Base-by-base conservation (phyloP, 805 yeast species). In the Suhomyces prunicola region DNA sequence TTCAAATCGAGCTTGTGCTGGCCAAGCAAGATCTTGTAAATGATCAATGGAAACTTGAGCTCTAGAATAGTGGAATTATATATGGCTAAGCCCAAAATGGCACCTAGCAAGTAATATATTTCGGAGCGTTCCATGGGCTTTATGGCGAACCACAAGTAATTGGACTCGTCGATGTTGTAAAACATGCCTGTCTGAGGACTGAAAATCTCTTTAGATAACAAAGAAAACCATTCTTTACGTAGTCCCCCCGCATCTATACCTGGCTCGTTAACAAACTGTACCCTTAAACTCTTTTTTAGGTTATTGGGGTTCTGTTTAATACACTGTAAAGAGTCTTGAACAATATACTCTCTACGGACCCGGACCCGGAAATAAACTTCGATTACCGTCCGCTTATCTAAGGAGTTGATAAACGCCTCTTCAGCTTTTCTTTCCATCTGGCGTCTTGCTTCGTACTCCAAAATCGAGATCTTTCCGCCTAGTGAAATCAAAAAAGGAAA, bases 221-320 rank as follows among this genome's bases (percentile, higher is more conserved):
- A 69, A 47, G 84, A 74, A 67, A 94, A 92, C 99, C 99, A 93
- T 63, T 93, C 99, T 63, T 91, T 92, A 61, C 87, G 83, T 54
- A 93, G 76, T 0, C 99, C 99, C 2, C 99, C 98, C 0, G 91
- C 97, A 72, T 93, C 99, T 22, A 93, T 81, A 0, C 98, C 99
- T 0, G 92, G 96, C 64, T 93, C 99, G 54, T 85, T 85, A 4
- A 86, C 72, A 66, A 94, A 93, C 60, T 88, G 92, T 7, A 94
- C 86, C 56, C 83, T 79, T 29, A 93, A 69, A 1, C 90, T 81
- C 63, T 92, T 91, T 60, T 87, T 84, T 53, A 91, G 74, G 61
- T 88, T 89, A 9, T 67, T 66, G 42, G 74, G 77, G 60, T 83
- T 83, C 3, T 75, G 68, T 59, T 84, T 80, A 35, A 87, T 81